Evolutionary conservation across 2,329 filamentous ascomycete genomes (phyloP), one percentile per base, ranked within the genome.

Genomic region (Sarocladium oryzae): DNA sequence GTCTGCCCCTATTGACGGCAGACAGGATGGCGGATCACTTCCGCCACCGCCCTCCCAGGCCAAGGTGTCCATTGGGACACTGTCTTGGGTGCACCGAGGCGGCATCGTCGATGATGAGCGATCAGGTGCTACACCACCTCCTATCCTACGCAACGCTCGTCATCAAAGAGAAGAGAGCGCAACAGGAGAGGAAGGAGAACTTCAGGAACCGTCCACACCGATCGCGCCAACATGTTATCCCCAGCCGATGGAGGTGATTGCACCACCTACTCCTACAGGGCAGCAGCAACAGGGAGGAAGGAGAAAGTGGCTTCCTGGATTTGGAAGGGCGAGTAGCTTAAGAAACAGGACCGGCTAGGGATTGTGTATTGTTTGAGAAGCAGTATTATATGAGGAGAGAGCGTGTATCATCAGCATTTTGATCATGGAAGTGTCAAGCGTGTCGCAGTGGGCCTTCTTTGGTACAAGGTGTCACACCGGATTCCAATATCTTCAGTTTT

Each of bases 111-210:
- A 73, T 1, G 73, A 76, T 3, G 74, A 76, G 3, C 61, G 69
- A 3, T 61, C 66, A 1, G 73, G 78, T 26, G 74, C 76, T 0
- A 82, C 78, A 7, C 78, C 78, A 2, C 78, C 78, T 4, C 78
- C 78, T 2, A 82, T 82, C 49, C 63, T 74, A 66, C 69, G 77
- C 15, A 76, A 73, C 49, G 65, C 61, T 20, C 66, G 66, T 4
- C 63, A 67, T 4, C 55, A 53, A 21, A 59, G 66, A 18, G 37
- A 10, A 13, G 8, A 37, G 11, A 38, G 40, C 23, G n/a, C 9
- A 8, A n/a, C 15, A 15, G 37, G 23, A 16, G 20, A 15, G 13
- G 37, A 51, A 24, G 26, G 23, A 36, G 52, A 50, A 13, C 11
- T n/a, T 20, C 28, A 48, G 15, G 40, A 26, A 28, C 23, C 49